A percentile compares a stretch with the other conserved stretches of the same genome.
phyloP scores from a whole-genome alignment of 352 stramenopile species.

The Plasmopara viticola region DNA sequence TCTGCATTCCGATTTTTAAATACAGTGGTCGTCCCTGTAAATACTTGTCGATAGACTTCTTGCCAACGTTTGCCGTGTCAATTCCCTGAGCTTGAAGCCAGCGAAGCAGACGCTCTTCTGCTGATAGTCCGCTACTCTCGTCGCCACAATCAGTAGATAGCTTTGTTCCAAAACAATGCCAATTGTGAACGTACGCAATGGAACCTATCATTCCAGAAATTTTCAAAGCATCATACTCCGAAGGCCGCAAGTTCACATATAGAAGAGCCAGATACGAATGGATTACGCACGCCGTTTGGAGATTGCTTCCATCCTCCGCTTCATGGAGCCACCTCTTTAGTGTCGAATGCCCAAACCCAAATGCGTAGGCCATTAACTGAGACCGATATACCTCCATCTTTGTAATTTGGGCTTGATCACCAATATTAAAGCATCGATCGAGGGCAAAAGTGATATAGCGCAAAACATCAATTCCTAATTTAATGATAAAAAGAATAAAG shows the following conservation, averaged over 20 bases:
- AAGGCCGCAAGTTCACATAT: constrained; percentile 57
- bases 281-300: constrained; percentile 80
- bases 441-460: constrained; percentile 75
- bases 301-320: constrained; percentile 63
- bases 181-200: constrained; percentile 85
- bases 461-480: constrained; percentile 71
- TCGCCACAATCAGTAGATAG: constrained; percentile 42
- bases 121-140: constrained; percentile 45
- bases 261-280: constrained; percentile 75
- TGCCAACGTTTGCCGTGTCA: constrained; percentile 78
- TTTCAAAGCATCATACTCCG: constrained; percentile 63
- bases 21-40: constrained; percentile 79
- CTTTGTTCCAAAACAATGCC: constrained; percentile 88
- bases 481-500: constrained; percentile 87
- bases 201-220: constrained; percentile 72
- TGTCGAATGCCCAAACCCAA: constrained; percentile 64
- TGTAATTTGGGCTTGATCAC: constrained; percentile 19
- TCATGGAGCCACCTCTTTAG: constrained; percentile 76
- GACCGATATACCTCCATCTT: constrained; percentile 51
- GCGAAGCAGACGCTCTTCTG: constrained; percentile 72
- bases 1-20: constrained; percentile 85
- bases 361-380: constrained; percentile 48
- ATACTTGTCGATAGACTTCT: constrained; percentile 82
- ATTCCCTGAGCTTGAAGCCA: constrained; percentile 88
- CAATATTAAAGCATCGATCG: constrained; percentile 29